A percentile compares a stretch with the other conserved stretches of the same genome.
These are phyloP conservation scores for Actinomucor elegans DNA, from an alignment of 371 early-diverging fungal genomes.

Conservation along the genomic window DNA sequence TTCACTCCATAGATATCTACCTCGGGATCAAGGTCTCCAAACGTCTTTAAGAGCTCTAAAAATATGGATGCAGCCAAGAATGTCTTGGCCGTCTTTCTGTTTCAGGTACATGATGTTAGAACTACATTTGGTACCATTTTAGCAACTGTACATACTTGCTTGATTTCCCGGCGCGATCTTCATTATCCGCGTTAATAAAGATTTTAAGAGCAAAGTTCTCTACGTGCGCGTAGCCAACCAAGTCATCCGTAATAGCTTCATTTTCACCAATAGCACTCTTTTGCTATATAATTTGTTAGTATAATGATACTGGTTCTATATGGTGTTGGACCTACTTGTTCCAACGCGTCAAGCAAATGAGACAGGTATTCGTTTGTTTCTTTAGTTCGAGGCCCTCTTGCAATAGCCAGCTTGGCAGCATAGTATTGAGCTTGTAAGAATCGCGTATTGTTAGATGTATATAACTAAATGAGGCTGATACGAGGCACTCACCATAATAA, in stretches of 20 bases:
- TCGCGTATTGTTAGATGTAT: no score
- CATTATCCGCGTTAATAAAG: conserved; percentile 91
- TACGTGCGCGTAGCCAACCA: conserved; percentile 81
- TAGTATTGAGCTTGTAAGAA: conserved; percentile 75
- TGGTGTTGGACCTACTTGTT: conserved; percentile 50
- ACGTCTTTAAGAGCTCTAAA: conserved; percentile 77
- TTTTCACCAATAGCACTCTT: conserved; percentile 62
- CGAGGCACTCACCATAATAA: conserved; percentile 78
- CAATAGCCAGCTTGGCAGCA: conserved; percentile 82
- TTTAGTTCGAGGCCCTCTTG: conserved; percentile 55
- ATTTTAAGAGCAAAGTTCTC: conserved; percentile 89
- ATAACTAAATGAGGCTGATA: background rate
- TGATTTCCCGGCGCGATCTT: conserved; percentile 81
- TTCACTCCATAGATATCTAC: conserved; percentile 27
- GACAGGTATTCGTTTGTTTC: conserved; percentile 67
- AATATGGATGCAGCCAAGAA: conserved; percentile 85
- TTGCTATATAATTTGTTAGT: conserved; percentile 45
- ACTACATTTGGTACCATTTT: no score
- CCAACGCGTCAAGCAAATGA: conserved; percentile 73
- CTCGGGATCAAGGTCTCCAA: conserved; percentile 76
- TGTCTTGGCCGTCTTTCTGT: conserved; percentile 82
- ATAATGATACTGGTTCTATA: no score
- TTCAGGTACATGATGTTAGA: background rate
- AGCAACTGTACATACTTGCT: conserved; percentile 67
- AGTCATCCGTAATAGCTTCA: conserved; percentile 79